Evolutionary conservation across 352 stramenopile species (phyloP).

Genomic region (Phytophthora pinifolia): DNA sequence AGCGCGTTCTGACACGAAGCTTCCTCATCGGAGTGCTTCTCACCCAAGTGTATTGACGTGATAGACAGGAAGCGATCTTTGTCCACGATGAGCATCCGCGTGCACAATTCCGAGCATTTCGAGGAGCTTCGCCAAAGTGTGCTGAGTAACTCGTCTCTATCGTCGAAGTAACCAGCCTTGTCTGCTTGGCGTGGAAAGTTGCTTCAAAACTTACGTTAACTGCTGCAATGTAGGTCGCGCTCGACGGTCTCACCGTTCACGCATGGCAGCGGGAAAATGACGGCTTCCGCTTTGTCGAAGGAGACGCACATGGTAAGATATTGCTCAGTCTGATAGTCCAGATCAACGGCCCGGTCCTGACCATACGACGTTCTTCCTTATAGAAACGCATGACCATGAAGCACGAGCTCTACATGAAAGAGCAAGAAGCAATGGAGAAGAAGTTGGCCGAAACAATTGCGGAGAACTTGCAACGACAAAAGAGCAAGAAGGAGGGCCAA

Average conservation of each 20-base stretch:
- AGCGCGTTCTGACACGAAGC: neutral
- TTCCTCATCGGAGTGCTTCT: too few relatives aligned
- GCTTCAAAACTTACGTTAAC: neutral
- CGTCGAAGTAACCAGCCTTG: conserved; percentile 21
- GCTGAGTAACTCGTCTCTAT: conserved; percentile 33
- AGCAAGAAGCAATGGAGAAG: conserved; percentile 61
- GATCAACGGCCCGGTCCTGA: neutral
- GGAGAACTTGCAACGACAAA: conserved; percentile 64
- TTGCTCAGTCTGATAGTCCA: neutral
- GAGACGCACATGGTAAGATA: conserved; percentile 51
- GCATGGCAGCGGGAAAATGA: conserved; percentile 25
- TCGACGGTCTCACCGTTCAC: conserved; percentile 16
- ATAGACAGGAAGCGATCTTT: neutral
- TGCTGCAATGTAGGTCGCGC: conserved; percentile 12
- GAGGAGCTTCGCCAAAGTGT: conserved; percentile 66
- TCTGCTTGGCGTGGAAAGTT: neutral
- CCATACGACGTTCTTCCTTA: neutral
- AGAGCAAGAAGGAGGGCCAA: conserved; percentile 64
- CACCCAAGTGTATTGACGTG: neutral
- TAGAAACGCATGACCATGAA: conserved; percentile 77
- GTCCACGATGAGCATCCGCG: conserved; percentile 59
- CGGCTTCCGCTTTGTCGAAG: conserved; percentile 50
- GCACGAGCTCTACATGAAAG: conserved; percentile 69
- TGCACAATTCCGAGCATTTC: conserved; percentile 78
- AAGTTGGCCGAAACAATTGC: conserved; percentile 65